Evolutionary conservation across 345 rosid genomes (phyloP), one percentile per base, ranked within the genome.

Genomic region (Brassica incana): DNA sequence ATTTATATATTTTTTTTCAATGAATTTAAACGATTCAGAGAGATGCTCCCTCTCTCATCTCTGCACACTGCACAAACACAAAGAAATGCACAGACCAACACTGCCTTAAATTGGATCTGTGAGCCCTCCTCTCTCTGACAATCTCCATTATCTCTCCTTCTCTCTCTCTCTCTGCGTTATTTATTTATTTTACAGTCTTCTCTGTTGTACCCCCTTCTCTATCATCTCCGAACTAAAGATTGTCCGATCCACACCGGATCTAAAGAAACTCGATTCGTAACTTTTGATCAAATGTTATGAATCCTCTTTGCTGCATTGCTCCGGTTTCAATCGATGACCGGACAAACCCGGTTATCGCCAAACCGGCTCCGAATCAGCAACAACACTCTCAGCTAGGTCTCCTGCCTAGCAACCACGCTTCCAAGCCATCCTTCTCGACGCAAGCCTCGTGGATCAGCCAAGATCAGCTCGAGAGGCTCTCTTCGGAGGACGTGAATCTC

Each of bases 251-350:
- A 3, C 15, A 69, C 72, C 32, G 80, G 77, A 80, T 80, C 83
- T 80, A 36, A 45, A 45, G 6, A 12, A 36, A 3, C 54, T 45
- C 6, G 6, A 3, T 45, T 27, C 52, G 50, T 11, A 38, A 7
- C 43, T 38, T 36, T 23, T 52, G 40, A 67, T 67, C 63, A 73
- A 58, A 67, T 79, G 78, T 68, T 65, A 77, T 93, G 98, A 95
- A 95, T 86, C 99, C 99, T 62, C 91, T 95, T 62, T 95, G 99
- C 91, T 95, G 99, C 98, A 95, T 95, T 95, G 98, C 99, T 85
- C 99, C 98, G 52, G 97, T 95, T 59, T 93, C 98, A 67, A 82
- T 93, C 86, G 97, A 93, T 76, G 99, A 93, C 84, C 92, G 90
- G 15, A 70, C 84, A 25, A 87, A 86, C 65, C 90, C 96, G 0